Base-by-base conservation (phyloP, 441 rosid species). In the Croton laevigatus region DNA sequence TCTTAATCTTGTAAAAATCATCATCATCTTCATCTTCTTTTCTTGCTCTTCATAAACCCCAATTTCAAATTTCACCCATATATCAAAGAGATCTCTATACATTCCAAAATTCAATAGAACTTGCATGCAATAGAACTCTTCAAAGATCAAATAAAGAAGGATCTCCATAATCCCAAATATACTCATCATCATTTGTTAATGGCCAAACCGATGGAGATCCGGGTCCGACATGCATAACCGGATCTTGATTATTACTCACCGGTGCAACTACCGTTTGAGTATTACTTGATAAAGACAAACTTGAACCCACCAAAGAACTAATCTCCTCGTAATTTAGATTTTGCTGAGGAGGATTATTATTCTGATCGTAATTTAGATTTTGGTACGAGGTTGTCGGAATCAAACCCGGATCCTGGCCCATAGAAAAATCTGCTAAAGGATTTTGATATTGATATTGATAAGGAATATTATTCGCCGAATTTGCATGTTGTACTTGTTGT, bases 101-200 rank as follows among this genome's bases (percentile, higher is more conserved):
- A 22, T 54, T 2, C 14, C 46, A 27, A 17, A 14, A 52, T 3
- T 22, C 38, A 49, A 51, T 8, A 52, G 23, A n/a, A n/a, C 59
- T 36, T 66, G 69, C 69, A 66, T 66, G 70, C 70, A 66, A 53
- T 34, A 7, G 2, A 19, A 8, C 20, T 4, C 14, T 12, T 85
- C 80, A 88, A 68, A 90, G 81, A 83, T 88, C 94, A 55, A 84
- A 86, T 48, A 83, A 77, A 70, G 85, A 81, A 17, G 89, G 85
- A 76, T 91, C 93, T 20, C 73, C 78, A 68, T 86, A 85, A 68
- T 91, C 98, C 96, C 96, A 91, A 68, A 91, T 74, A 32, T 77
- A 87, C 46, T 86, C 88, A 42, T 93, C 97, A 12, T 86, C 93
- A 62, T 80, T 81, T 0, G 81, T 65, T 52, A 81, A 71, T 13